Evolutionary conservation across 352 stramenopile species (phyloP).

Genomic region (Phytophthora pseudosyringae): DNA sequence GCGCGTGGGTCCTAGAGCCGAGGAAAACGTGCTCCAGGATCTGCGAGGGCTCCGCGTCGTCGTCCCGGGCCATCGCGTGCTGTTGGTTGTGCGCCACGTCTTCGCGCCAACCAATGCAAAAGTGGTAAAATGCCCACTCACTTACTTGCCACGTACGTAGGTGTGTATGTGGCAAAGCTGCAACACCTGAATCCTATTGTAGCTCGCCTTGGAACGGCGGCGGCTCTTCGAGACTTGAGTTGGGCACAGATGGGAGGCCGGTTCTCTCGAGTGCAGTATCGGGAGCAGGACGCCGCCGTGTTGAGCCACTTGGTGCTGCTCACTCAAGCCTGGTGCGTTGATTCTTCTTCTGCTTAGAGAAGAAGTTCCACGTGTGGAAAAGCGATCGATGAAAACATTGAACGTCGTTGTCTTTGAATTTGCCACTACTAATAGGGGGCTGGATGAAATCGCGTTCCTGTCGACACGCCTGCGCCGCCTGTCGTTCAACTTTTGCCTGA

Average conservation of each 20-base stretch:
- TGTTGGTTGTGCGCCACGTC: neutral
- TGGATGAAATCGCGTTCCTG: constrained; percentile 65
- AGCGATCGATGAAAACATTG: too few species aligned
- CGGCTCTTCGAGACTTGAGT: constrained; percentile 21
- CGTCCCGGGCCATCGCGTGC: constrained; percentile 7
- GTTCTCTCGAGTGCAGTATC: constrained; percentile 82
- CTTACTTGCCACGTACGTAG: too few species aligned
- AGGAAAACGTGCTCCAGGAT: constrained; percentile 82
- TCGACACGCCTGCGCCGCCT: constrained; percentile 57
- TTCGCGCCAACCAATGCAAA: constrained; percentile 3
- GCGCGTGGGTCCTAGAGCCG: constrained; percentile 68
- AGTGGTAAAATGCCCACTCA: neutral
- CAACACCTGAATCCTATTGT: too few species aligned
- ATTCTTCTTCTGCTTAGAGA: neutral
- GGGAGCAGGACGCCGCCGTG: constrained; percentile 69
- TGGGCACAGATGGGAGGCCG: constrained; percentile 55
- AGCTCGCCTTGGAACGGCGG: neutral
- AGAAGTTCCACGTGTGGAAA: neutral
- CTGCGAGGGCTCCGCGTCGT: constrained; percentile 52
- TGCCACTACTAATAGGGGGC: too few species aligned
- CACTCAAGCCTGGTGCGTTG: constrained; percentile 64
- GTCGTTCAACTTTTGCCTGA: constrained; percentile 84
- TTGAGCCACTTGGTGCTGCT: constrained; percentile 68
- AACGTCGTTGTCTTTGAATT: neutral
- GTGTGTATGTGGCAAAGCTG: too few species aligned